Percentiles rank a stretch among this genome's conserved stretches.
phyloP scores from a whole-genome alignment of 371 early-diverging fungal species.

The Mortierella sp. region DNA sequence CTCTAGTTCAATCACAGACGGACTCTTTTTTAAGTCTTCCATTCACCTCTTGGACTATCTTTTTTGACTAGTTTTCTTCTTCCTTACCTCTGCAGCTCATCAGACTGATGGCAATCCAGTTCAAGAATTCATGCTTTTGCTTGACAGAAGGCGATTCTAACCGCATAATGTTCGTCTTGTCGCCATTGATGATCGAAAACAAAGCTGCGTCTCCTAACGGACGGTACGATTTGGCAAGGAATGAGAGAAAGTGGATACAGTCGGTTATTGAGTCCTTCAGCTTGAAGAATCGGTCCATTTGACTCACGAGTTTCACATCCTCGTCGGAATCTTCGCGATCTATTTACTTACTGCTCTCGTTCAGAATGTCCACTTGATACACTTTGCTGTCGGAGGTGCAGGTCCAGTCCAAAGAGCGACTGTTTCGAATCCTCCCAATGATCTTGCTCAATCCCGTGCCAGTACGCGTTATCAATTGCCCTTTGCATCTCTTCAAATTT shows the following conservation, averaged over 20 bases:
- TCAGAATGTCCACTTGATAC: slow-evolving; percentile 17
- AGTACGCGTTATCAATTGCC: slow-evolving; percentile 34
- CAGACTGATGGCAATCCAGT: slow-evolving; percentile 27
- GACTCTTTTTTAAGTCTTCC: too few relatives aligned
- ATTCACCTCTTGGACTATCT: background rate
- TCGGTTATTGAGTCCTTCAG: too few relatives aligned
- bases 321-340: too few relatives aligned
- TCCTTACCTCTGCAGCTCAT: slow-evolving; percentile 27
- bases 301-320: too few relatives aligned
- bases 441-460: slow-evolving; percentile 24
- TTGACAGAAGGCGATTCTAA: slow-evolving; percentile 46
- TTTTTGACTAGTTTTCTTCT: background rate
- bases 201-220: slow-evolving; percentile 25
- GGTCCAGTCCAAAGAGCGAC: slow-evolving; percentile 27
- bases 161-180: slow-evolving; percentile 33
- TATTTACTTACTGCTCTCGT: slow-evolving; percentile 29
- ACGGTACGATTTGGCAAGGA: background rate
- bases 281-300: too few relatives aligned
- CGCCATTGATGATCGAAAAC: slow-evolving; percentile 32
- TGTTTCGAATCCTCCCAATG: slow-evolving; percentile 14
- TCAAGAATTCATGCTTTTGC: slow-evolving; percentile 42
- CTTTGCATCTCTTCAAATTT: slow-evolving; percentile 11
- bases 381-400: slow-evolving; percentile 11
- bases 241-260: background rate
- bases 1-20: too few relatives aligned